phyloP scores from a whole-genome alignment of 306 rosid genomes.

The Coriaria nepalensis region DNA sequence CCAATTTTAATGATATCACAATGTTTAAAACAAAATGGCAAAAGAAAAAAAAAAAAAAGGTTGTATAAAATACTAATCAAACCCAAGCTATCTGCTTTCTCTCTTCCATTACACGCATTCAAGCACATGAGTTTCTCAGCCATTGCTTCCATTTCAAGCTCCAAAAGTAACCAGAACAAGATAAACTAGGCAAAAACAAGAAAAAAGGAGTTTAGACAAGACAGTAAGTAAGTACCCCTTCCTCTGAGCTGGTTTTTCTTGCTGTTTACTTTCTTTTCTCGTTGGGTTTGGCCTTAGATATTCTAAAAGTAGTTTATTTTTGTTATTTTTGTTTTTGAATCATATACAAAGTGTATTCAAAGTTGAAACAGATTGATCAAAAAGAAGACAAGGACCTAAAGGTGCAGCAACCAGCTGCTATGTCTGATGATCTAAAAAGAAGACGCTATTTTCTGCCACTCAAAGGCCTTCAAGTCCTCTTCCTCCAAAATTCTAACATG shows the following conservation, averaged over 20 bases:
- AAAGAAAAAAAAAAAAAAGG: background rate
- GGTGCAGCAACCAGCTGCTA: constrained; percentile 8
- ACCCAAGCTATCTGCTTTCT: background rate
- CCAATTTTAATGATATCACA: background rate
- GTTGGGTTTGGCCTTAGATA: background rate
- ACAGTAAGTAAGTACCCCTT: constrained; percentile 3
- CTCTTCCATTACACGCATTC: constrained; percentile 11
- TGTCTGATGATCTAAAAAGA: constrained; percentile 8
- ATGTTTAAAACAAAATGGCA: no score
- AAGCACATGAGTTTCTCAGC: constrained; percentile 2
- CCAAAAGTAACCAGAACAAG: constrained; percentile 8
- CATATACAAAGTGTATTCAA: constrained; percentile 11
- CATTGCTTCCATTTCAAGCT: constrained; percentile 3
- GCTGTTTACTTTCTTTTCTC: background rate
- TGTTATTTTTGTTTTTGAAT: background rate
- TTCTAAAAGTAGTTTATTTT: background rate
- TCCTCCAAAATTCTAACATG: constrained; percentile 1
- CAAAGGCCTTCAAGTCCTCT: constrained; percentile 13
- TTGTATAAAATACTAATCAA: background rate
- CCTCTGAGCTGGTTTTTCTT: background rate
- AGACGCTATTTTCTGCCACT: constrained; percentile 8
- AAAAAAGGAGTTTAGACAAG: no score
- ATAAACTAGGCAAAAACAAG: no score
- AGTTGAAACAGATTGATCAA: constrained; percentile 10
- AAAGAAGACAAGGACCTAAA: constrained; percentile 12